Percentiles rank a stretch among this genome's conserved stretches.
These are phyloP conservation scores for Sordariomycetes sp. DNA, from an alignment of 2,329 filamentous ascomycete species.

Conservation along the genomic window DNA sequence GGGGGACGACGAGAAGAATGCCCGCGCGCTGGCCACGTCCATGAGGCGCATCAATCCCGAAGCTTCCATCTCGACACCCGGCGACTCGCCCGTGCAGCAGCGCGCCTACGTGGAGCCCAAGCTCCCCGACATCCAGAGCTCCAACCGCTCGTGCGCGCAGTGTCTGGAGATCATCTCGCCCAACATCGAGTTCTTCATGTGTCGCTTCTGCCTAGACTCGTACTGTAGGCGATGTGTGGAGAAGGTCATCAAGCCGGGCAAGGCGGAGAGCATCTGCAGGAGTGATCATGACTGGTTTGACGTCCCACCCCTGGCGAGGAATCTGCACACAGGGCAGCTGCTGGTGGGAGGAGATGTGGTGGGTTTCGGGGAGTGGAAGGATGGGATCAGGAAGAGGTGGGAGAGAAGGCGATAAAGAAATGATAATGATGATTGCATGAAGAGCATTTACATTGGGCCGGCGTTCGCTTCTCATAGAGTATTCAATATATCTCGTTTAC, in stretches of 20 bases:
- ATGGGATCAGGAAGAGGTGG: conserved; percentile 20
- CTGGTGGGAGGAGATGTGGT: conserved; percentile 21
- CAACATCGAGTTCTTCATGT: conserved; percentile 22
- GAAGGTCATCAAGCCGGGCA: conserved; percentile 15
- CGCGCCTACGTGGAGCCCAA: conserved; percentile 21
- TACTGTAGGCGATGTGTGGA: conserved; percentile 25
- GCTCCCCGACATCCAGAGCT: conserved; percentile 22
- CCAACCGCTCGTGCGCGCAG: conserved; percentile 25
- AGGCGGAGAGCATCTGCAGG: conserved; percentile 23
- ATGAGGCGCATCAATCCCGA: conserved; percentile 24
- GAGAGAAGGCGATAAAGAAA: not conserved
- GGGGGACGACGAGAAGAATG: conserved; percentile 24
- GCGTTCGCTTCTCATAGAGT: not conserved
- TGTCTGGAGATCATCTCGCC: conserved; percentile 23
- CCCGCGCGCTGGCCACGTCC: conserved; percentile 25
- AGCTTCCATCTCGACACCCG: conserved; percentile 14
- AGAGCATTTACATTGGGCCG: not conserved
- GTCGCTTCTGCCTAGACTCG: conserved; percentile 27
- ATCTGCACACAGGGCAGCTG: conserved; percentile 28
- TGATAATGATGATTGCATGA: not conserved
- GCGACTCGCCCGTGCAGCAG: conserved; percentile 17
- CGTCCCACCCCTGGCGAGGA: conserved; percentile 23
- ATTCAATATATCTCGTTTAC: too few species aligned
- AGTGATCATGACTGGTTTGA: conserved; percentile 27
- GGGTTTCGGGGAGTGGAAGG: conserved; percentile 26